Evolutionary conservation across 352 stramenopile species (phyloP), one percentile per base, ranked within the genome.

Genomic region (Phytophthora uliginosa): DNA sequence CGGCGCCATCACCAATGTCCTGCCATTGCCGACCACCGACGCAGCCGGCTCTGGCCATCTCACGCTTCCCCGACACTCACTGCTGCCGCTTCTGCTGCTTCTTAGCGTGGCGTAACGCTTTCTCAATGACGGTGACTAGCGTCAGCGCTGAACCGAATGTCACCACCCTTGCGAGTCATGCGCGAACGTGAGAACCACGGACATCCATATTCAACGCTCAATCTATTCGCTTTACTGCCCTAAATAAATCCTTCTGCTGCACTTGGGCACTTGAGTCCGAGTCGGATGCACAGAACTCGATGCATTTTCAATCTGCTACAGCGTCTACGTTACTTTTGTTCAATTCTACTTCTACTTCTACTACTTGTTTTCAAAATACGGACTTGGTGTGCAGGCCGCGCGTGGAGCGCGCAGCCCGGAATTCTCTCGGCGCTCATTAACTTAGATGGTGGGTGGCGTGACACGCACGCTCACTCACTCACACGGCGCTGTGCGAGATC

Each of bases 401-500:
- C 36, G 20, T n/a, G 28, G 20, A 18, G 7, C 36, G 42, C 36
- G 56, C 38, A 51, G 40, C 53, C n/a, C n/a, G n/a, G n/a, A n/a
- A n/a, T n/a, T n/a, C n/a, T n/a, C n/a, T 38, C 20, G 52, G 22
- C 63, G 54, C 48, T 65, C 48, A 38, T 73, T 78, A 76, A 78
- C 36, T 78, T 78, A 78, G 18, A 57, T 75, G 66, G 51, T 38
- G 38, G 52, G 50, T 40, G 26, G 40, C 36, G 47, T 71, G 45
- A 48, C 36, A 68, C 12, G n/a, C 28, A 52, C 28, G 10, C 56
- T 34, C 24, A 22, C 28, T 59, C 60, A 31, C 45, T 69, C 68
- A 84, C 22, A 84, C 67, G 60, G 67, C 33, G 57, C 77, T 84
- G 71, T 84, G 76, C 54, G 83, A 86, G 75, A 94, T 94, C 79